Evolutionary conservation across 2,329 filamentous ascomycete genomes (phyloP), one percentile per base, ranked within the genome.

Genomic region (Ascochyta lentis): DNA sequence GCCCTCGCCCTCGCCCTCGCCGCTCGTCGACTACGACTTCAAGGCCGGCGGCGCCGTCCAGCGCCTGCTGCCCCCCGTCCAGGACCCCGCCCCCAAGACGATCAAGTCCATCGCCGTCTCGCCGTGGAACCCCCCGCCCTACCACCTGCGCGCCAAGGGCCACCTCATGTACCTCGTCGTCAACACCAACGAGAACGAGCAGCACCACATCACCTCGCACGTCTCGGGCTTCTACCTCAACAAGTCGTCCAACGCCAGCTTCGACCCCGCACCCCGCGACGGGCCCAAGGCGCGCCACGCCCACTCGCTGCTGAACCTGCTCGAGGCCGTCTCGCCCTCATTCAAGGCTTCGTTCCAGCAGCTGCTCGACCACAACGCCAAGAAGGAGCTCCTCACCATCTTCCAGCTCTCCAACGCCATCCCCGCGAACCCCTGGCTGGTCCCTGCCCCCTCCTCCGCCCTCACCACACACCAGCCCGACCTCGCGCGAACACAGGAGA

Each of bases 201-300:
- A 96, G 76, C 88, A 90, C 76, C 92, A 97, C 76, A 89, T 99
- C 70, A 99, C 96, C 9, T 87, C 91, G 13, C 92, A 97, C 69
- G 90, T 96, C 46, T 93, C 92, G 13, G 95, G 95, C 19, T 99
- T 99, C 82, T 99, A 89, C 76, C 90, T 98, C 70, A 99, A 96
- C 84, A 96, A 93, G 77, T 97, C 91, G 27, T 95, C 92, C 49
- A 97, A 95, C 78, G 86, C 85, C 78, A 97, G 95, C 78, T 99
- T 99, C 69, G 95, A 98, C 75, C 95, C 95, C 9, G 88, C 87
- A 65, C 93, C 93, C 6, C 86, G 90, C 61, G 83, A 87, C 33
- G 83, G 89, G 15, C 90, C 92, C 24, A 97, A 96, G 80, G 87
- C 86, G 34, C 83, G 86, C 66, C 84, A 86, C 16, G 87, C 92